Percentiles rank a stretch among this genome's conserved stretches.
Conservation (phyloP, 768 basidiomycete species). For the Russula sp. region DNA sequence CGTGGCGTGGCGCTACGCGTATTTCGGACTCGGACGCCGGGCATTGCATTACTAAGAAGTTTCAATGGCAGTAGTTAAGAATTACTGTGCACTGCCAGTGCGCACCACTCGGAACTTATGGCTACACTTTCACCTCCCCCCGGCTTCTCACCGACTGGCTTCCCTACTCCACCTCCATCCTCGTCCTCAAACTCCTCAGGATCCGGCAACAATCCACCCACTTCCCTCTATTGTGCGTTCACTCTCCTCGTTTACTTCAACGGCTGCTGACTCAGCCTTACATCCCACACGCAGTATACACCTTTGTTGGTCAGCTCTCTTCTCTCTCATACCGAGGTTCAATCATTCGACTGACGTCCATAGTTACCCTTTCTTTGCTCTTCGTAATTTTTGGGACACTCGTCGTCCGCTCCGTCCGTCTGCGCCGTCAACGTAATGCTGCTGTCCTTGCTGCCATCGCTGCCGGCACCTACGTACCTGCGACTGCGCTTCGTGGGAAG, state of each 20-base stretch:
- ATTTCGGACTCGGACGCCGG: too few species aligned
- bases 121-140: neutral
- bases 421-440: slow-evolving; percentile 10
- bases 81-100: too few species aligned
- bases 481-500: neutral
- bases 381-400: neutral
- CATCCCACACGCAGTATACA: neutral
- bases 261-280: neutral
- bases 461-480: neutral
- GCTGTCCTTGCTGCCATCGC: neutral
- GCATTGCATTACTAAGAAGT: too few species aligned
- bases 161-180: neutral
- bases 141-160: neutral
- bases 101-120: too few species aligned
- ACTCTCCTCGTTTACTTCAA: neutral
- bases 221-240: slow-evolving; percentile 6
- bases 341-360: neutral
- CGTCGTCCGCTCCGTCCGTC: slow-evolving; percentile 10
- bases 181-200: neutral
- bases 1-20: too few species aligned
- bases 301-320: neutral
- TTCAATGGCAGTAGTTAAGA: too few species aligned
- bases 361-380: neutral
- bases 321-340: neutral
- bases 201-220: neutral